Conservation (phyloP, 2,329 filamentous ascomycete species). For the Aspergillus unguis region DNA sequence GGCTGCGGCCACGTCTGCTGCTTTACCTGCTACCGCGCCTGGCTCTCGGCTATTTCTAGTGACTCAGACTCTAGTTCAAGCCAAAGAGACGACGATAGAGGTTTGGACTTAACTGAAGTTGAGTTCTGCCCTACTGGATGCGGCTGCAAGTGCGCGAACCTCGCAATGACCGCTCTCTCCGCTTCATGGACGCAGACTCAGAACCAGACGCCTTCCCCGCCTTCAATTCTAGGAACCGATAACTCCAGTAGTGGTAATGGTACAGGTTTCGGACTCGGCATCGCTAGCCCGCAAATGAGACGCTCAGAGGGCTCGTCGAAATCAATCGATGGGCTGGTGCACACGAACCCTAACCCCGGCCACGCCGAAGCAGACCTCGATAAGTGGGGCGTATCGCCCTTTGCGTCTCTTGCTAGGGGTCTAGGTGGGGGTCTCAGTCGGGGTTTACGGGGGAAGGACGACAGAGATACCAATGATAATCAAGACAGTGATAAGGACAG, state of each 20-base stretch:
- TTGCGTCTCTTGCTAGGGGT: slow-evolving; percentile 41
- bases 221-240: slow-evolving; percentile 16
- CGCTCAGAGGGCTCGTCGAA: slow-evolving; percentile 12
- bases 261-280: not conserved
- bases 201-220: slow-evolving; percentile 18
- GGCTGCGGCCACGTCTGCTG: slow-evolving; percentile 49
- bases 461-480: no score
- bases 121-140: slow-evolving; percentile 46
- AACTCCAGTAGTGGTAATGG: slow-evolving; percentile 4
- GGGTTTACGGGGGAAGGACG: slow-evolving; percentile 31
- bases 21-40: slow-evolving; percentile 43
- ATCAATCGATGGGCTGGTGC: slow-evolving; percentile 15
- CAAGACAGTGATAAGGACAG: no score
- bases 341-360: slow-evolving; percentile 24
- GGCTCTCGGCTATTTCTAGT: slow-evolving; percentile 32
- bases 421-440: slow-evolving; percentile 43
- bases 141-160: slow-evolving; percentile 45
- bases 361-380: slow-evolving; percentile 36
- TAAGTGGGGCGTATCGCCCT: slow-evolving; percentile 36
- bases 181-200: slow-evolving; percentile 22
- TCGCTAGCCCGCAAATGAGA: slow-evolving; percentile 16
- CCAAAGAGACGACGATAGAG: slow-evolving; percentile 14
- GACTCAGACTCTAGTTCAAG: not conserved
- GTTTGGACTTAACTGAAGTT: slow-evolving; percentile 16
- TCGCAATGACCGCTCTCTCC: slow-evolving; percentile 32